These are phyloP conservation scores for Triticum urartu DNA, from an alignment of 176 grass and related monocot species.

Conservation along the genomic window DNA sequence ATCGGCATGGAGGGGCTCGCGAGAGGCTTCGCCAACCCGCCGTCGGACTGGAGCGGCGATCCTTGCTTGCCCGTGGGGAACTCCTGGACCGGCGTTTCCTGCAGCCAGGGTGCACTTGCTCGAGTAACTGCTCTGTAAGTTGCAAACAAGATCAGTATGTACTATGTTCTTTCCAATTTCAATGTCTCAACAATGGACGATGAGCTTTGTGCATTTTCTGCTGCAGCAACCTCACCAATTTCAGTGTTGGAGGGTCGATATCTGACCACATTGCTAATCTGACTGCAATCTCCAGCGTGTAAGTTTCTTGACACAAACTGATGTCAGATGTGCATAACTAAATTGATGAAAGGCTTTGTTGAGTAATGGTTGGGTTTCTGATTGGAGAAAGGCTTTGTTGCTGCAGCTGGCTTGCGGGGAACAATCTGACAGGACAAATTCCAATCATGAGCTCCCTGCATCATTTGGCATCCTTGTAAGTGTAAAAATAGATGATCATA, in stretches of 20 bases:
- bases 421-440: conserved; percentile 59
- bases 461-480: conserved; percentile 23
- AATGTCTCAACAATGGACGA: not conserved
- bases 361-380: not conserved
- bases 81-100: conserved; percentile 82
- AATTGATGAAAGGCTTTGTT: too few relatives aligned
- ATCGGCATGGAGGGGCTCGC: conserved; percentile 78
- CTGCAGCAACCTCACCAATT: conserved; percentile 77
- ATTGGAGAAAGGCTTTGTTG: not conserved
- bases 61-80: conserved; percentile 72
- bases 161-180: not conserved
- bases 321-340: not conserved
- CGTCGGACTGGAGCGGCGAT: conserved; percentile 84
- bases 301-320: conserved; percentile 21
- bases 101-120: conserved; percentile 42
- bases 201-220: not conserved
- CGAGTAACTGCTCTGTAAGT: conserved; percentile 68
- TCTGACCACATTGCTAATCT: conserved; percentile 70
- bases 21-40: conserved; percentile 51
- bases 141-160: not conserved
- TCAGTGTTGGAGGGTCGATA: conserved; percentile 51
- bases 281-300: conserved; percentile 73
- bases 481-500: too few relatives aligned
- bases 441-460: conserved; percentile 62
- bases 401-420: conserved; percentile 77